A percentile compares a stretch with the other conserved stretches of the same genome.
Conservation (phyloP, 768 basidiomycete species). For the Leccinum disarticulatum region DNA sequence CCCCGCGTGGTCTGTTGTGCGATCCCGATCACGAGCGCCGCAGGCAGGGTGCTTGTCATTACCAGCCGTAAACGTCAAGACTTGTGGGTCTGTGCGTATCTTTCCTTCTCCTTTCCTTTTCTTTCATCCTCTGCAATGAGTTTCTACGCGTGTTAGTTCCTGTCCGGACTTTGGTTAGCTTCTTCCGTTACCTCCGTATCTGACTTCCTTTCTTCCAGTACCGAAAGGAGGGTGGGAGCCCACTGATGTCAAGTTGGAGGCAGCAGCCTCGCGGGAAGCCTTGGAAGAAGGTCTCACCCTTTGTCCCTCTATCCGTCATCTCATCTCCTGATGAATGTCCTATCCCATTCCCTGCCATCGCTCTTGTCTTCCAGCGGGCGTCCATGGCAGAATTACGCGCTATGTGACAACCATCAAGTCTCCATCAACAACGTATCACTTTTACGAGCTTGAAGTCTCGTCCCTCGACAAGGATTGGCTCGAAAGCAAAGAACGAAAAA, state of each 20-base stretch:
- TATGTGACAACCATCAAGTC: constrained; percentile 82
- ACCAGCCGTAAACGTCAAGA: constrained; percentile 82
- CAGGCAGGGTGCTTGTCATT: constrained; percentile 77
- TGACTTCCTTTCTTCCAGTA: constrained; percentile 44
- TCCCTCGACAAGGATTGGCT: constrained; percentile 79
- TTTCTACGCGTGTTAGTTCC: constrained; percentile 1
- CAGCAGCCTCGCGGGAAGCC: constrained; percentile 89
- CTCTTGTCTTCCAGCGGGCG: constrained; percentile 62
- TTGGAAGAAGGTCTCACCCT: constrained; percentile 94
- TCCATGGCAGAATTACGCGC: constrained; percentile 82
- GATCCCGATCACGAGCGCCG: constrained; percentile 74
- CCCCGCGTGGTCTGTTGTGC: constrained; percentile 91
- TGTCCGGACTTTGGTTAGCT: background rate
- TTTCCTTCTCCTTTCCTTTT: constrained; percentile 7
- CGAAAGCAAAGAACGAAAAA: constrained; percentile 72
- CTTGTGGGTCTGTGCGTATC: constrained; percentile 83
- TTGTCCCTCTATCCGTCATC: constrained; percentile 73
- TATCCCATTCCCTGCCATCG: constrained; percentile 38
- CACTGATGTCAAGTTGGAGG: constrained; percentile 77
- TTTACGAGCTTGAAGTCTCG: constrained; percentile 84
- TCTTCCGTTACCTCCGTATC: constrained; percentile 1
- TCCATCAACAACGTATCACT: constrained; percentile 81
- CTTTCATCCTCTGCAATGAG: background rate
- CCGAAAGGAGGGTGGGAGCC: constrained; percentile 94
- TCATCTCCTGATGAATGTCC: constrained; percentile 65